phyloP scores from a whole-genome alignment of 2,329 filamentous ascomycete genomes.

The Aspergillus thermomutatus region DNA sequence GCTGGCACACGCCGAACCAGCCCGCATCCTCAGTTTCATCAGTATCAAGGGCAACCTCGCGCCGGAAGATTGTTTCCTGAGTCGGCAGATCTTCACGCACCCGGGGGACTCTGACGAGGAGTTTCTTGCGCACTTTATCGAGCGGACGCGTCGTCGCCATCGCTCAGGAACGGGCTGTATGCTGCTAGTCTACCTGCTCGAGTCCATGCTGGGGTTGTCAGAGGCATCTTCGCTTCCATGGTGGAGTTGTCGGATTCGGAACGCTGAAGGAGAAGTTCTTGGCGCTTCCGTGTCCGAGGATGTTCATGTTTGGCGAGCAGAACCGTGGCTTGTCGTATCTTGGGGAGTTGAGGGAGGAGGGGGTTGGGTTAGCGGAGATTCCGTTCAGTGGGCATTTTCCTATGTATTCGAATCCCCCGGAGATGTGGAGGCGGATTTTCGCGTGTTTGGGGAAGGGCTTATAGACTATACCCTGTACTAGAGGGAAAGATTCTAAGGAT shows the following conservation, averaged over 20 bases:
- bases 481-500: no score
- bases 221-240: no score
- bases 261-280: conserved; percentile 17
- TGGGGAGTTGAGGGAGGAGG: conserved; percentile 7
- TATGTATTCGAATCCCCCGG: no score
- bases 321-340: conserved; percentile 20
- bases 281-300: conserved; percentile 10
- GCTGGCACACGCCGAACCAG: conserved; percentile 13
- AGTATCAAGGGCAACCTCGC: conserved; percentile 24
- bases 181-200: conserved; percentile 17
- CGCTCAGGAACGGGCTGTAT: conserved; percentile 16
- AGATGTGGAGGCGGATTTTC: no score
- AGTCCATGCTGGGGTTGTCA: conserved; percentile 17
- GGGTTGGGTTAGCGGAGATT: conserved; percentile 24
- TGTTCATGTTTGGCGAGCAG: conserved; percentile 25
- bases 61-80: conserved; percentile 25
- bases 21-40: conserved; percentile 20
- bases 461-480: no score
- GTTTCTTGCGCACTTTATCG: conserved; percentile 20
- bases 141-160: conserved; percentile 6
- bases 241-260: conserved; percentile 19
- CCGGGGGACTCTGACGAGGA: conserved; percentile 9
- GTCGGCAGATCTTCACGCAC: conserved; percentile 21
- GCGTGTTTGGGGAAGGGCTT: no score
- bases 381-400: no score